Evolutionary conservation across 192 early-diverging fungal species (phyloP).

Genomic region (Coemansia sp.): DNA sequence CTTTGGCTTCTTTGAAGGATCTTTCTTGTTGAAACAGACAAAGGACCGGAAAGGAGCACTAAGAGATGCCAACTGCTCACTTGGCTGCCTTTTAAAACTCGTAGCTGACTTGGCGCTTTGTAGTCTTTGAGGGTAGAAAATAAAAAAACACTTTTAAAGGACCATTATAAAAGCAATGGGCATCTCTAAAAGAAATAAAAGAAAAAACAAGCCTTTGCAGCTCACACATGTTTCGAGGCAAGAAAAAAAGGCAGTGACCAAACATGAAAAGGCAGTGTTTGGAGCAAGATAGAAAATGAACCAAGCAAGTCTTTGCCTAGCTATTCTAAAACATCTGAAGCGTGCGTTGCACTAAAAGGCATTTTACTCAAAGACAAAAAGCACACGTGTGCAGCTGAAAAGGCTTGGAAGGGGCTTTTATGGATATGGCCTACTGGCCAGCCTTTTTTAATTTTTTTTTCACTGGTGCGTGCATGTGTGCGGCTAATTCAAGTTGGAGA

Average conservation of each 20-base stretch:
- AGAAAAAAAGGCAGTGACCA: not conserved
- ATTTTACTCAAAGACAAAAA: not conserved
- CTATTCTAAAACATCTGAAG: not conserved
- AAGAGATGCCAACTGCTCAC: not conserved
- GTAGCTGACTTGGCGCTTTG: not conserved
- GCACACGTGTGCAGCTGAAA: not conserved
- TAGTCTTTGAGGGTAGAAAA: not conserved
- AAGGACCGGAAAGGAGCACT: not conserved
- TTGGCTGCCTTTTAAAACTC: slow-evolving; percentile 2
- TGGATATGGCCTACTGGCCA: not conserved
- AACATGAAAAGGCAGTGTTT: not conserved
- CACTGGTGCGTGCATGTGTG: not conserved
- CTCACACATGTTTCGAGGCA: not conserved
- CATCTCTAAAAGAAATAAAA: not conserved
- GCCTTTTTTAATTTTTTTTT: too few relatives aligned
- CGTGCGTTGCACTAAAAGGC: not conserved
- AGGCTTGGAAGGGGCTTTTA: not conserved
- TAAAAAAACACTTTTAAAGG: not conserved
- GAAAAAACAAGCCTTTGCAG: not conserved
- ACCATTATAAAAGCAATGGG: not conserved
- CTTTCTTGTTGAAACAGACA: not conserved
- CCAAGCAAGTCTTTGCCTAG: not conserved
- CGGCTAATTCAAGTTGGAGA: not conserved
- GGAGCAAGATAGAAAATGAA: not conserved
- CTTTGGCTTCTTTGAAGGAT: not conserved